These are phyloP conservation scores for Penicillium paneum DNA, from an alignment of 2,329 filamentous ascomycete species.

Conservation along the genomic window DNA sequence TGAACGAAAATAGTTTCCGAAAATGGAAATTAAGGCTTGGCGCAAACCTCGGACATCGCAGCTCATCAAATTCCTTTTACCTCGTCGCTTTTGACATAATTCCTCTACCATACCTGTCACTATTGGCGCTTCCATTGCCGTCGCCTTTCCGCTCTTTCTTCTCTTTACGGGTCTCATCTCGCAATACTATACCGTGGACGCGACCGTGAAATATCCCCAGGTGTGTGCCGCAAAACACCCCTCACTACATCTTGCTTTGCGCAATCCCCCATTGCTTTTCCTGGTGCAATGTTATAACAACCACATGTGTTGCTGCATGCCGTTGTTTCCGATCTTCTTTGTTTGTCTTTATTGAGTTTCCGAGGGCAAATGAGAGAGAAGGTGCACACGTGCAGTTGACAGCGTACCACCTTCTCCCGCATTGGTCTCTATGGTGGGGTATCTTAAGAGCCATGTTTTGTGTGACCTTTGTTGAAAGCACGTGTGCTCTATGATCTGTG, in stretches of 20 bases:
- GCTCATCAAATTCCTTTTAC: slow-evolving; percentile 1
- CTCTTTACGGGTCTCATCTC: neutral
- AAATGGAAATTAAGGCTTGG: slow-evolving; percentile 22
- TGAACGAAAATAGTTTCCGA: slow-evolving; percentile 15
- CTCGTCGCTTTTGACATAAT: slow-evolving; percentile 3
- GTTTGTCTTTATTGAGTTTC: neutral
- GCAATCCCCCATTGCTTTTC: neutral
- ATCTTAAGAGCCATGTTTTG: neutral
- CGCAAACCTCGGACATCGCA: slow-evolving; percentile 21
- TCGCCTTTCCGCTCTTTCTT: slow-evolving; percentile 2
- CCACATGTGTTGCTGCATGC: neutral
- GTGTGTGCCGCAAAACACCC: slow-evolving; percentile 20
- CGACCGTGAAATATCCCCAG: neutral
- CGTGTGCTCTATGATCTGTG: neutral
- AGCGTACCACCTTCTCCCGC: slow-evolving; percentile 1
- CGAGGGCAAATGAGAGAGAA: neutral
- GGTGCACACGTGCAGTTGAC: slow-evolving; percentile 13
- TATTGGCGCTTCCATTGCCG: neutral
- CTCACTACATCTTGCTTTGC: slow-evolving; percentile 9
- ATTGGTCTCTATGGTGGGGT: neutral
- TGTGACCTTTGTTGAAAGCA: neutral
- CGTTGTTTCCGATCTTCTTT: neutral
- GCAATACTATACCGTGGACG: neutral
- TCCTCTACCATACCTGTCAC: neutral
- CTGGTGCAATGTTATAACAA: slow-evolving; percentile 1